Evolutionary conservation across 441 rosid species (phyloP).

Genomic region (Syzygium malaccense): DNA sequence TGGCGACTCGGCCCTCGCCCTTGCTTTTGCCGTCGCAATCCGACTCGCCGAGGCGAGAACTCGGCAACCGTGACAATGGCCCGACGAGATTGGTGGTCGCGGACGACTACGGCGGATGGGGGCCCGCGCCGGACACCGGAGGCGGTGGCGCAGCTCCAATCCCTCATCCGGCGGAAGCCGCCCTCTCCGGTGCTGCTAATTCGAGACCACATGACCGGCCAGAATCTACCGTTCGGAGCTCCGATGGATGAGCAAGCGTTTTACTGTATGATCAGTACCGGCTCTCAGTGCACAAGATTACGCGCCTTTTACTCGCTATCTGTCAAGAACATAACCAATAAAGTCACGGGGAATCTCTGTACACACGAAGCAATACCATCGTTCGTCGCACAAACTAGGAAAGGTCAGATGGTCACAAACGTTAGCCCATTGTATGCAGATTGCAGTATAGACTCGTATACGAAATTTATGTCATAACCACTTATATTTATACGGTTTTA

Average conservation of each 20-base stretch:
- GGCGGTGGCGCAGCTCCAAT: neutral
- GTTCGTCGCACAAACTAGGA: neutral
- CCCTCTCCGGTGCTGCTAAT: neutral
- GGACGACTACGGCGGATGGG: neutral
- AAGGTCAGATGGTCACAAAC: neutral
- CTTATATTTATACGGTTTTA: neutral
- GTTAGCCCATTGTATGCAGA: neutral
- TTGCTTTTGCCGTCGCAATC: neutral
- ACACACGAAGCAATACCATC: neutral
- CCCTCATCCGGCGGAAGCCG: neutral
- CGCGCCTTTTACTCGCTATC: neutral
- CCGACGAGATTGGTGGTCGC: neutral
- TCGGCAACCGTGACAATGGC: neutral
- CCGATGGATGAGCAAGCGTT: neutral
- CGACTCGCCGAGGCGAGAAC: neutral
- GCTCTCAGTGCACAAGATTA: neutral
- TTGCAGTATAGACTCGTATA: neutral
- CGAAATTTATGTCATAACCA: neutral
- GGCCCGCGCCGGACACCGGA: neutral
- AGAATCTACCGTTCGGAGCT: neutral
- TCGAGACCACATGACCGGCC: neutral
- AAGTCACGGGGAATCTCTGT: neutral
- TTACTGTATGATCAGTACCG: neutral
- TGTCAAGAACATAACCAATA: neutral
- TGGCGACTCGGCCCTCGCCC: too few species aligned